Conservation (phyloP, 139 green algal species). For the Asterochloris erici region DNA sequence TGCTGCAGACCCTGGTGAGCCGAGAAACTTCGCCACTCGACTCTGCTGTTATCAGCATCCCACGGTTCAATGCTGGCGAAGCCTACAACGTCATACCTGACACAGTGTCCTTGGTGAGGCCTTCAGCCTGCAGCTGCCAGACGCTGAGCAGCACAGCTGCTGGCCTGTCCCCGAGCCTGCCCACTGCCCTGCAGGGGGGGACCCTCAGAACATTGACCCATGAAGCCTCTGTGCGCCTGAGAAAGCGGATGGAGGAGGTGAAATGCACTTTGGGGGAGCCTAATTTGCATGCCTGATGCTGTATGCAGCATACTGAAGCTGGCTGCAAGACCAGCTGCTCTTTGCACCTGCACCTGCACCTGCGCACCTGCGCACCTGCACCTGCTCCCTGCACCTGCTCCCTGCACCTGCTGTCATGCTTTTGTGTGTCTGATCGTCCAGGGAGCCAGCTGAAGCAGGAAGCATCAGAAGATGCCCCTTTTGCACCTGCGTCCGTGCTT, state of each 20-base stretch:
- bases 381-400: background rate
- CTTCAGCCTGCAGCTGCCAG: no score
- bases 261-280: background rate
- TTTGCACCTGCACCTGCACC: background rate
- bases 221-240: slow-evolving; percentile 30
- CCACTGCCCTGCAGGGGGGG: slow-evolving; percentile 51
- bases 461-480: no score
- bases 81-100: slow-evolving; percentile 88
- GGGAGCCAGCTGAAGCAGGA: background rate
- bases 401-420: background rate
- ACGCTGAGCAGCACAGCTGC: no score
- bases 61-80: slow-evolving; percentile 59
- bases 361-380: background rate
- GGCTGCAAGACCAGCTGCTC: background rate
- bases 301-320: background rate
- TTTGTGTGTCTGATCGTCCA: background rate
- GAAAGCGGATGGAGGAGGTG: slow-evolving; percentile 40
- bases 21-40: slow-evolving; percentile 80
- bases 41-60: slow-evolving; percentile 78
- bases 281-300: background rate
- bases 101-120: background rate
- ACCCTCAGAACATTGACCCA: slow-evolving; percentile 61
- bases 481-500: no score
- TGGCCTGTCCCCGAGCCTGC: no score
- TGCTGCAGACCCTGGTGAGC: slow-evolving; percentile 74